Evolutionary conservation across 2,329 filamentous ascomycete species (phyloP), one percentile per base, ranked within the genome.

Genomic region (Albifimbria verrucaria): DNA sequence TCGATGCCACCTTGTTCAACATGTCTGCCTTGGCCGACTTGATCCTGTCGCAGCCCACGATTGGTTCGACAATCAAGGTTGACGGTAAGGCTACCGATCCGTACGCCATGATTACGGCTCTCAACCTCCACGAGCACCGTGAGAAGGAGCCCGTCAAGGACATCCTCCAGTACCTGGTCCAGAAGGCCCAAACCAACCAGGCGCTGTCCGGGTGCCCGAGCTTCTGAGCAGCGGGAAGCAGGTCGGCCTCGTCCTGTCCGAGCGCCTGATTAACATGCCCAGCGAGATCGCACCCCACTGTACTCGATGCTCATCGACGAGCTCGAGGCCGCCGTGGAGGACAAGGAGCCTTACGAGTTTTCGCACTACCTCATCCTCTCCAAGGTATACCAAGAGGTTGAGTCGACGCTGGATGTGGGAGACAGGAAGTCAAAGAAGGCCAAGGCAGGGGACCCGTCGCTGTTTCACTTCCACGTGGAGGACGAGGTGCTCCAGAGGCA

Each of bases 211-310:
- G 1, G 69, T 92, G 28, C 72, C 79, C 0, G 68, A 78, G n/a
- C 73, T 90, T n/a, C 70, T 91, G 55, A 60, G 58, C 39, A 59
- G 63, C 39, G 72, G 74, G 20, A 75, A 80, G 52, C 85, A 91
- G 52, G 82, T 97, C 52, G 94, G 92, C 3, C 77, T 99, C 17
- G 82, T 99, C 24, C 78, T 99, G n/a, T 90, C 91, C 2, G 94
- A 99, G 72, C 86, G 93, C 21, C 79, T 97, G 63, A 92, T 99
- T 77, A 99, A 99, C 76, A 92, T 97, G 78, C 94, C 94, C n/a
- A 79, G 90, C 17, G 90, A 97, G 72, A 86, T 96, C 57, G 85
- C 92, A 15, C 93, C 94, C 93, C 94, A 4, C 89, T 97, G 84
- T 97, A 97, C 80, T 85, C 81, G 49, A 96, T 97, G 91, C 82